Evolutionary conservation across 768 basidiomycete species (phyloP).

Genomic region (Leccinum truebloodii): DNA sequence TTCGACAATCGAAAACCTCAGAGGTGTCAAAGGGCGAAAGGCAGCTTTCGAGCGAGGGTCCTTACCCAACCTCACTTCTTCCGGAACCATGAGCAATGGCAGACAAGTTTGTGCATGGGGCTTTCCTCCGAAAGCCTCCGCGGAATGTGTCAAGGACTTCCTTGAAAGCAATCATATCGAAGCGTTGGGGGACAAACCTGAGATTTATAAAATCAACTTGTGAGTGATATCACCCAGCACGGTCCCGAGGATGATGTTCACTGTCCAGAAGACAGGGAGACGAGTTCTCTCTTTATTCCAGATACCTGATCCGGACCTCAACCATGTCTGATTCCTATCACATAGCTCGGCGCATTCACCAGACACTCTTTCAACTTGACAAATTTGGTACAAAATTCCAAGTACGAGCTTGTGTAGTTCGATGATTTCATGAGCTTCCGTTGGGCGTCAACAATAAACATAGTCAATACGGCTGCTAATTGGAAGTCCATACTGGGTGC

Average conservation of each 20-base stretch:
- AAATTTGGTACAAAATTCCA: slow-evolving; percentile 40
- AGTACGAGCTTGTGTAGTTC: slow-evolving; percentile 51
- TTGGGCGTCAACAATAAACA: slow-evolving; percentile 14
- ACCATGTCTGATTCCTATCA: slow-evolving; percentile 69
- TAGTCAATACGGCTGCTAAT: slow-evolving; percentile 16
- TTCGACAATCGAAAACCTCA: slow-evolving; percentile 28
- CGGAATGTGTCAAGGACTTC: slow-evolving; percentile 38
- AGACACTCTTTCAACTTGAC: slow-evolving; percentile 47
- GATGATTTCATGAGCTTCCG: slow-evolving; percentile 34
- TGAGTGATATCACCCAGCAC: slow-evolving; percentile 34
- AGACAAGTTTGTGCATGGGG: slow-evolving; percentile 62
- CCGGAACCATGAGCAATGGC: slow-evolving; percentile 53
- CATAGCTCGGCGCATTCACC: slow-evolving; percentile 62
- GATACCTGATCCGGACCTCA: slow-evolving; percentile 55
- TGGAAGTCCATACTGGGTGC: slow-evolving; percentile 11
- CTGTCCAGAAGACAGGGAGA: slow-evolving; percentile 33
- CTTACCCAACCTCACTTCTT: slow-evolving; percentile 44
- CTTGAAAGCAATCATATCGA: slow-evolving; percentile 49
- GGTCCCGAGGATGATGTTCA: slow-evolving; percentile 6
- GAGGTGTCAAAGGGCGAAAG: slow-evolving; percentile 43
- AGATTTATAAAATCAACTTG: slow-evolving; percentile 51
- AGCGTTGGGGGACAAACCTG: slow-evolving; percentile 40
- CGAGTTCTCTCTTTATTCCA: slow-evolving; percentile 48
- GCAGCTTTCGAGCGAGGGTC: slow-evolving; percentile 39
- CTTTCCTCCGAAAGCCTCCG: slow-evolving; percentile 49